Evolutionary conservation across 257 asterid genomes (phyloP), one percentile per base, ranked within the genome.

Genomic region (Apocynum venetum): DNA sequence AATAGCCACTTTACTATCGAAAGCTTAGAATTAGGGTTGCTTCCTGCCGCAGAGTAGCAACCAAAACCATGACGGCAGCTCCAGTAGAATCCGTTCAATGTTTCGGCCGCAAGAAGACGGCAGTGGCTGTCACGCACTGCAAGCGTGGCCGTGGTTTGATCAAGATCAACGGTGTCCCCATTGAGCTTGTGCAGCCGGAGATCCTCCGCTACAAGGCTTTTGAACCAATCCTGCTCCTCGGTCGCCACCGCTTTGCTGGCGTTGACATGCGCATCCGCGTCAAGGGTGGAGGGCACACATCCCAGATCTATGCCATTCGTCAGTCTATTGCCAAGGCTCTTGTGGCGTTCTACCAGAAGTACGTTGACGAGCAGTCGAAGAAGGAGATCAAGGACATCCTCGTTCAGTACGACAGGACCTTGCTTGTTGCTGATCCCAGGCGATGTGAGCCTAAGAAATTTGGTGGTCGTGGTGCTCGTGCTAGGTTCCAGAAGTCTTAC

Each of bases 381-480:
- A 82, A 82, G 80, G 77, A 74, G 72, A 78, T 78, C 57, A 82
- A 82, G 66, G 82, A 78, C 52, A 75, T 82, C 12, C 77, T 82
- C 4, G 78, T 78, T 6, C 71, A 75, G 8, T 82, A 82, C 25
- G 85, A 82, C 6, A 69, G 85, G 78, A 82, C 85, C 8, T 51
- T 82, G n/a, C 85, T 82, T 17, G 85, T 82, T 36, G 85, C 82
- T 20, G 85, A 82, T 74, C 85, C 85, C 1, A 78, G 85, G 79
- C 69, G 85, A 38, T 82, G 85, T 35, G 85, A 82, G 78, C 85
- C 85, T 3, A 78, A 82, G 82, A 82, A 82, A 78, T 78, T 82
- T 38, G 82, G 85, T 56, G 82, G 85, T 20, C 82, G 82, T 41
- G 85, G 85, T 59, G 85, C 85, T 4, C 77, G 82, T 14, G 75